Evolutionary conservation across 805 yeast species (phyloP).

Genomic region (Teunomyces aglyptinius): DNA sequence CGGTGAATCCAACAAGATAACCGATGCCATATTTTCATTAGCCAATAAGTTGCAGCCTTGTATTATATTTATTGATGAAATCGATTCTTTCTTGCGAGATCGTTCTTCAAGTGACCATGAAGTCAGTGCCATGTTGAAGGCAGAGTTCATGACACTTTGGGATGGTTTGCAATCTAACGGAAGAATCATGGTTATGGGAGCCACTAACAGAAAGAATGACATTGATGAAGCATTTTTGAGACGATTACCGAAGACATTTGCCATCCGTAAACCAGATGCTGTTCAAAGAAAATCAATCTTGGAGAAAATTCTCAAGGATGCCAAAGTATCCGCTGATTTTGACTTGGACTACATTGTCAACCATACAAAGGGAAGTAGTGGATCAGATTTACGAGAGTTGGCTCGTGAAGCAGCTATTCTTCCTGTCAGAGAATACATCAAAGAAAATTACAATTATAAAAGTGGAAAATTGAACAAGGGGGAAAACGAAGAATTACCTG

Average conservation of each 20-base stretch:
- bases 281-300: constrained; percentile 71
- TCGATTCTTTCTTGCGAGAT: constrained; percentile 89
- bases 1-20: constrained; percentile 92
- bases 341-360: constrained; percentile 59
- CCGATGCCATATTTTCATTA: constrained; percentile 86
- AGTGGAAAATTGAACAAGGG: constrained; percentile 29
- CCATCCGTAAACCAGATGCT: constrained; percentile 68
- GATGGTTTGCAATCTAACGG: constrained; percentile 84
- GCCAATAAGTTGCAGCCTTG: constrained; percentile 92
- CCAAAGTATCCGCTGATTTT: constrained; percentile 59
- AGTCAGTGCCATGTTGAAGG: constrained; percentile 90
- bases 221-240: constrained; percentile 91
- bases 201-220: constrained; percentile 89
- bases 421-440: constrained; percentile 83
- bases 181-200: constrained; percentile 84
- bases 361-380: constrained; percentile 70
- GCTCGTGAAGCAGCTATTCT: constrained; percentile 92
- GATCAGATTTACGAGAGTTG: constrained; percentile 86
- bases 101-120: constrained; percentile 86
- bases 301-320: constrained; percentile 62
- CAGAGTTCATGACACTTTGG: constrained; percentile 98
- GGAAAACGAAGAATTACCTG: constrained; percentile 33
- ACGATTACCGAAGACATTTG: constrained; percentile 87
- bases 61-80: constrained; percentile 92
- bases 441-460: constrained; percentile 50